Conservation (phyloP, 441 rosid species). For the Daphne laureola region DNA sequence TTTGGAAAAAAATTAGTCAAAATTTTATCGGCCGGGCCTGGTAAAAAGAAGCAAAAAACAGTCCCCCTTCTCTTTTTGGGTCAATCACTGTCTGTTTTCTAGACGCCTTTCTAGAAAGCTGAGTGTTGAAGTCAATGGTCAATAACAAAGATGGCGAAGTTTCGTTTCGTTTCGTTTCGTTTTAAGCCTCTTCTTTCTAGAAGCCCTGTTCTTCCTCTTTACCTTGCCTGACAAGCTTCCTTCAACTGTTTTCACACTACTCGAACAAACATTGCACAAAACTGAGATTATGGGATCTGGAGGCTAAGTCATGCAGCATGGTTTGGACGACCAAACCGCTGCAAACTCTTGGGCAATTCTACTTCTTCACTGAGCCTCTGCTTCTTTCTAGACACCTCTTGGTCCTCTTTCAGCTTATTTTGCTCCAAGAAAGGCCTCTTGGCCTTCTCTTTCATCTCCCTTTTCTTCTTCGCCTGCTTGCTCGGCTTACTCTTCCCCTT, state of each 20-base stretch:
- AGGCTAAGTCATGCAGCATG: slow-evolving; percentile 11
- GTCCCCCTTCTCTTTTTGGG: no score
- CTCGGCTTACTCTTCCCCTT: slow-evolving; percentile 83
- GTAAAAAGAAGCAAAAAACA: no score
- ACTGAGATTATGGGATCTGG: background rate
- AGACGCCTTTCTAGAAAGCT: no score
- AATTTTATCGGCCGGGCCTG: background rate
- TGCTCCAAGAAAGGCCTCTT: slow-evolving; percentile 72
- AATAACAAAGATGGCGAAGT: no score
- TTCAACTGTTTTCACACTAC: no score
- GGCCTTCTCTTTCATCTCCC: slow-evolving; percentile 39
- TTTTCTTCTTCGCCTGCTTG: slow-evolving; percentile 52
- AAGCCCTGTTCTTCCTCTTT: no score
- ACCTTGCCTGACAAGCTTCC: no score
- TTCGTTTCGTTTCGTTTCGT: no score
- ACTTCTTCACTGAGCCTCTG: slow-evolving; percentile 34
- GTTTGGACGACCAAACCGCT: slow-evolving; percentile 44
- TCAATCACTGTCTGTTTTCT: no score
- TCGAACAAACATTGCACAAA: background rate
- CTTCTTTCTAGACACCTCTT: slow-evolving; percentile 35
- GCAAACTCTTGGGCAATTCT: slow-evolving; percentile 46
- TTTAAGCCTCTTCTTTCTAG: no score
- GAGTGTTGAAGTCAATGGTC: no score
- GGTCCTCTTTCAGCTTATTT: slow-evolving; percentile 17
- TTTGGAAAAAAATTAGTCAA: background rate